Evolutionary conservation across 1,139 yeast genomes (phyloP).

Genomic region (Pichia sp.): DNA sequence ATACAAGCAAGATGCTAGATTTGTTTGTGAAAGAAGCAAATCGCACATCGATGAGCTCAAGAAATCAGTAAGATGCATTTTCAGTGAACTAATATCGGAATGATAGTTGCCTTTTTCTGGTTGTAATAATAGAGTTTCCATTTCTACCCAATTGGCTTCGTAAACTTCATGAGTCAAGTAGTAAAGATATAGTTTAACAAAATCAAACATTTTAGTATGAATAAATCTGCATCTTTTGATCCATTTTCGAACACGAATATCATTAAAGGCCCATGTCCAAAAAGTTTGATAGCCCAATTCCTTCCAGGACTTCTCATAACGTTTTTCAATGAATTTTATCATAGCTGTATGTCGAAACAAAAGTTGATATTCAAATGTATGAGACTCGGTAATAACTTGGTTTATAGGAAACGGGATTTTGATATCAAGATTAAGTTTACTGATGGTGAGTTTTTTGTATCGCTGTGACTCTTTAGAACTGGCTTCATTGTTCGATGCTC

Average conservation of each 20-base stretch:
- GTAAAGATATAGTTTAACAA: constrained; percentile 47
- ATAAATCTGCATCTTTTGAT: constrained; percentile 49
- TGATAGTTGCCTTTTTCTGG: constrained; percentile 24
- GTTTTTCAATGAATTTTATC: constrained; percentile 53
- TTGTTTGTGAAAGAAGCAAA: constrained; percentile 58
- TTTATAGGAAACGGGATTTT: constrained; percentile 82
- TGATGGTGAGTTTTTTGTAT: constrained; percentile 34
- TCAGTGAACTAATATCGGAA: constrained; percentile 45
- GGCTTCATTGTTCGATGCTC: constrained; percentile 11
- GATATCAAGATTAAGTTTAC: constrained; percentile 59
- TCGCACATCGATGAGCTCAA: constrained; percentile 62
- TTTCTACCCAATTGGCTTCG: constrained; percentile 44
- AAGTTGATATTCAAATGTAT: constrained; percentile 71
- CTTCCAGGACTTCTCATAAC: constrained; percentile 63
- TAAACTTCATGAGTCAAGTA: constrained; percentile 58
- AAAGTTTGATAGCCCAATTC: constrained; percentile 59
- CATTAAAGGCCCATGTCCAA: constrained; percentile 51
- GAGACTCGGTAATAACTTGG: constrained; percentile 61
- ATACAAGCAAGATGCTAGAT: constrained; percentile 43
- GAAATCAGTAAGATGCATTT: constrained; percentile 46
- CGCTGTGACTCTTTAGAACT: constrained; percentile 6
- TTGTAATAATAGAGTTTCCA: constrained; percentile 29
- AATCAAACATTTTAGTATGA: constrained; percentile 56
- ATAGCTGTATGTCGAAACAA: constrained; percentile 66
- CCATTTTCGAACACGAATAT: constrained; percentile 45